A percentile compares a stretch with the other conserved stretches of the same genome.
Evolutionary conservation across 331 rosid species (phyloP).

Genomic region (Rosa hybrid): DNA sequence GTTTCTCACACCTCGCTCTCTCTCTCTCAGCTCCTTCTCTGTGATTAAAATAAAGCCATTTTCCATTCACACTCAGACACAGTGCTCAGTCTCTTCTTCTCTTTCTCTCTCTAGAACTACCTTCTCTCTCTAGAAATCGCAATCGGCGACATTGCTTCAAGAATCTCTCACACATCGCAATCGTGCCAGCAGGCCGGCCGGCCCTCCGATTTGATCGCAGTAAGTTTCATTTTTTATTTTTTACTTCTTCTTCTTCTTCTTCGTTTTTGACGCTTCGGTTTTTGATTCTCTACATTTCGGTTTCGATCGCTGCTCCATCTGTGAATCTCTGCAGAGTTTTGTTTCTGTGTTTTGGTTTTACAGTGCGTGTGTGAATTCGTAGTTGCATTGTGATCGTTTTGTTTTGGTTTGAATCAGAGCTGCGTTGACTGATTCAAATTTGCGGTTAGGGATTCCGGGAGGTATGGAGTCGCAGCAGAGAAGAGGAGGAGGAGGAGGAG

Average conservation of each 20-base stretch:
- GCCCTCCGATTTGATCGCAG: conserved; percentile 10
- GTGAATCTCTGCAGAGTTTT: neutral
- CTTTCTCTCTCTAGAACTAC: conserved; percentile 15
- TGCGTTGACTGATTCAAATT: conserved; percentile 18
- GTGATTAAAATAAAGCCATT: conserved; percentile 19
- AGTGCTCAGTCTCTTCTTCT: conserved; percentile 9
- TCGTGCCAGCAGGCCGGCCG: conserved; percentile 8
- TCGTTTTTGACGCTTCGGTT: conserved; percentile 14
- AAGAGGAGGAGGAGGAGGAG: conserved; percentile 52
- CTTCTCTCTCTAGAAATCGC: conserved; percentile 19
- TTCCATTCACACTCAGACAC: conserved; percentile 6
- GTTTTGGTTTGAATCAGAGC: neutral
- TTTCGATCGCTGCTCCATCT: conserved; percentile 21
- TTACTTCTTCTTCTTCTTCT: neutral
- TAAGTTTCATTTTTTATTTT: conserved; percentile 13
- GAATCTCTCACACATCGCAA: conserved; percentile 7
- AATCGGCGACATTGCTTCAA: conserved; percentile 29
- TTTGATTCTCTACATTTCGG: no score
- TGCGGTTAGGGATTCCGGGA: conserved; percentile 28
- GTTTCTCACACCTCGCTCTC: conserved; percentile 24
- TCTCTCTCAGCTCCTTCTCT: conserved; percentile 15
- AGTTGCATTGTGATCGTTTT: neutral
- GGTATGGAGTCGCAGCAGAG: conserved; percentile 50
- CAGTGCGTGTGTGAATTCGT: neutral
- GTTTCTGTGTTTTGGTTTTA: neutral